Conservation (phyloP, 352 stramenopile genomes). For the Blastocystis sp. region DNA sequence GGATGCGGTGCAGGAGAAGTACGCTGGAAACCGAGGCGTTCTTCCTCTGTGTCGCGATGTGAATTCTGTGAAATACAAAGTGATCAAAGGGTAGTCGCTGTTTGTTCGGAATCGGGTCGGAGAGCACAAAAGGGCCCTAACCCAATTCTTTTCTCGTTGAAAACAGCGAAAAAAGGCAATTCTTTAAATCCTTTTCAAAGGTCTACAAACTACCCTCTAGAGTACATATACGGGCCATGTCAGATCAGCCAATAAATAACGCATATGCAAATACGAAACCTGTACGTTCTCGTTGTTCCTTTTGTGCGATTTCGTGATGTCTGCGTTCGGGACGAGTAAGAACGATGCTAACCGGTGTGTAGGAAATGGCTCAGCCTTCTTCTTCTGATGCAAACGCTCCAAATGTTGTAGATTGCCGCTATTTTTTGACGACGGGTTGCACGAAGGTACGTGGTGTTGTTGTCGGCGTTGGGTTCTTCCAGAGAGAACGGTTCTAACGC, state of each 20-base stretch:
- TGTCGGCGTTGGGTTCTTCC: neutral
- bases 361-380: neutral
- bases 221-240: neutral
- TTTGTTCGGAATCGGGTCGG: neutral
- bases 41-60: neutral
- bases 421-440: slow-evolving; percentile 59
- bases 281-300: neutral
- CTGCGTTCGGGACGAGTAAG: neutral
- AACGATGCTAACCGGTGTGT: neutral
- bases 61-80: neutral
- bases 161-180: neutral
- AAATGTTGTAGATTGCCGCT: slow-evolving; percentile 34
- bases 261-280: neutral
- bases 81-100: neutral
- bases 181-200: neutral
- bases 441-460: slow-evolving; percentile 10
- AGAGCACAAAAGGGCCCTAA: neutral
- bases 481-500: neutral
- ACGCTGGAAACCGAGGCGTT: neutral
- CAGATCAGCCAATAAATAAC: neutral
- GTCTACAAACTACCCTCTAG: neutral
- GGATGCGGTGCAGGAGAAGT: neutral
- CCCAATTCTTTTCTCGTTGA: neutral
- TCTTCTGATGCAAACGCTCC: neutral
- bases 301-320: neutral